Evolutionary conservation across 768 basidiomycete genomes (phyloP).

Genomic region (Pisolithus tinctorius): DNA sequence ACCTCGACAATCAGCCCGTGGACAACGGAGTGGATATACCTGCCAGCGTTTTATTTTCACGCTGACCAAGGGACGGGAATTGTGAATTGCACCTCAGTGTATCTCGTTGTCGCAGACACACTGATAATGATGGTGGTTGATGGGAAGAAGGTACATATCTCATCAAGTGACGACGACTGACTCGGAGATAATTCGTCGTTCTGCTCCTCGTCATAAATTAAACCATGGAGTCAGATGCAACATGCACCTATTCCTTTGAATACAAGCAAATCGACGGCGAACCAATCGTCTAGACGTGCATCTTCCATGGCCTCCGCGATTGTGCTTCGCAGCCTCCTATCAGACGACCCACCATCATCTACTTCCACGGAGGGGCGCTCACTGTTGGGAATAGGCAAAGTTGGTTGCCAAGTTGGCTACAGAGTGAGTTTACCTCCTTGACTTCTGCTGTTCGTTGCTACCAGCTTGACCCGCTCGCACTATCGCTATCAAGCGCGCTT

Average conservation of each 20-base stretch:
- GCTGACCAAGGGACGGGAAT: too few species aligned
- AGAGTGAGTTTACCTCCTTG: constrained; percentile 33
- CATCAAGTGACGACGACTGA: too few species aligned
- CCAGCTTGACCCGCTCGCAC: background rate
- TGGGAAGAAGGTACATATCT: too few species aligned
- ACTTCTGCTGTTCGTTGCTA: background rate
- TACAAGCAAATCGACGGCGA: constrained; percentile 29
- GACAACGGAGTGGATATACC: too few species aligned
- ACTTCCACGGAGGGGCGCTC: constrained; percentile 51
- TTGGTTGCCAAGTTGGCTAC: constrained; percentile 65
- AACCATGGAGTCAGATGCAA: too few species aligned
- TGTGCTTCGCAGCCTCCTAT: background rate
- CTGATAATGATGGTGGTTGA: too few species aligned
- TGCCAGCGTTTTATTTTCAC: too few species aligned
- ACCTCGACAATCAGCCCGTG: too few species aligned
- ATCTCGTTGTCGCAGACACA: too few species aligned
- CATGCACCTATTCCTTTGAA: constrained; percentile 6
- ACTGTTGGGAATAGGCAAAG: constrained; percentile 50
- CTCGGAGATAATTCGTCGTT: too few species aligned
- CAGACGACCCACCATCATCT: constrained; percentile 26
- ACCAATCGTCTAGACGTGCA: constrained; percentile 31
- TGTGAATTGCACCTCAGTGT: too few species aligned
- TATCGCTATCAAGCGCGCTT: constrained; percentile 34
- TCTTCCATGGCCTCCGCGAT: constrained; percentile 7
- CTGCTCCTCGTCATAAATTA: too few species aligned